A percentile compares a stretch with the other conserved stretches of the same genome.
Conservation (phyloP, 352 stramenopile species). For the Globisporangium iwayamae region DNA sequence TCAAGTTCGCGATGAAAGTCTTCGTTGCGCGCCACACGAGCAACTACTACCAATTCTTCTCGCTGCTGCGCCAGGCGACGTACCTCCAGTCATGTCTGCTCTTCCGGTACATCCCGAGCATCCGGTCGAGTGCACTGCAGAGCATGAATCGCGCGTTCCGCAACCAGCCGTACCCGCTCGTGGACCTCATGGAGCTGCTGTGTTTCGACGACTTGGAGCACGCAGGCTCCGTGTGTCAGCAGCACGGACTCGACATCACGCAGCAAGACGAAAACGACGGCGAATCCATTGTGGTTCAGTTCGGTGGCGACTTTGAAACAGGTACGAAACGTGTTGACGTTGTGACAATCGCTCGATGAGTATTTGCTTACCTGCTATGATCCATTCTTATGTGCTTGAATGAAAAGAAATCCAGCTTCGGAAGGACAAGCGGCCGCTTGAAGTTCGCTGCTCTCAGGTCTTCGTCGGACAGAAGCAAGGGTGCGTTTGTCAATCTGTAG, state of each 20-base stretch:
- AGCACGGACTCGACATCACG: conserved; percentile 62
- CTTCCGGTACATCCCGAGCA: conserved; percentile 76
- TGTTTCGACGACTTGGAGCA: conserved; percentile 85
- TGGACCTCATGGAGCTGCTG: conserved; percentile 55
- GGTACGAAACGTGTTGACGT: conserved; percentile 29
- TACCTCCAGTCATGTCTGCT: conserved; percentile 83
- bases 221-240: conserved; percentile 50
- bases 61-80: conserved; percentile 62
- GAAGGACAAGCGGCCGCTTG: conserved; percentile 61
- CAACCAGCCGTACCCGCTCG: conserved; percentile 62
- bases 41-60: conserved; percentile 85
- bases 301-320: conserved; percentile 75
- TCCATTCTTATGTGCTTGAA: not conserved
- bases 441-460: conserved; percentile 49
- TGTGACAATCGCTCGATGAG: not conserved
- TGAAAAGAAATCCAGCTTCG: conserved; percentile 58
- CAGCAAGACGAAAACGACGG: conserved; percentile 45
- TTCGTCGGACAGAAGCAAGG: conserved; percentile 82
- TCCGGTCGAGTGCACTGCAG: conserved; percentile 67
- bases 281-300: conserved; percentile 50
- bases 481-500: conserved; percentile 27
- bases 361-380: too few species aligned
- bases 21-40: conserved; percentile 84
- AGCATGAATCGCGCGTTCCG: conserved; percentile 79
- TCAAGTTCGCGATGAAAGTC: conserved; percentile 85